Evolutionary conservation across 768 basidiomycete genomes (phyloP).

Genomic region (Lentinula aciculospora): DNA sequence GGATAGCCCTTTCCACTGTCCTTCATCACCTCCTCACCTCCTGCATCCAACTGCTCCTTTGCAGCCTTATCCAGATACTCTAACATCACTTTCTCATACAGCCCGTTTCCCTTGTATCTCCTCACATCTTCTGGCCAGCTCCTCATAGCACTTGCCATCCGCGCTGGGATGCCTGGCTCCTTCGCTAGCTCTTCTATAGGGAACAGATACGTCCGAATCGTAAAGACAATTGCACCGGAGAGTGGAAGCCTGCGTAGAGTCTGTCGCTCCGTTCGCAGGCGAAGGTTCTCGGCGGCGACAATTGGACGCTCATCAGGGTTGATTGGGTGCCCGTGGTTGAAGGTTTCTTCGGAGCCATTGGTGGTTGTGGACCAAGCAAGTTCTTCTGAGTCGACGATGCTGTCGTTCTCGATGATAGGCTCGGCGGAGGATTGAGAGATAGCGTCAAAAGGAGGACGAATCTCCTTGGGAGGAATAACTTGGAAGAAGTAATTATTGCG

Average conservation of each 20-base stretch:
- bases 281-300: constrained; percentile 34
- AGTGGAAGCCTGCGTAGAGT: constrained; percentile 57
- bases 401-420: constrained; percentile 13
- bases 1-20: not conserved
- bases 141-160: constrained; percentile 57
- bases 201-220: constrained; percentile 60
- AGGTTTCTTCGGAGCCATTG: constrained; percentile 48
- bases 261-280: constrained; percentile 61
- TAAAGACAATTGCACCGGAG: constrained; percentile 63
- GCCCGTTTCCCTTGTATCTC: constrained; percentile 35
- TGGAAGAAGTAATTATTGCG: constrained; percentile 64
- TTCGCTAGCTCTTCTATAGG: constrained; percentile 43
- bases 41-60: not conserved
- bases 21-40: not conserved
- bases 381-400: constrained; percentile 54
- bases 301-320: constrained; percentile 5
- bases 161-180: constrained; percentile 55
- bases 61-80: constrained; percentile 28
- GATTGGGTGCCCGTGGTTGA: constrained; percentile 22
- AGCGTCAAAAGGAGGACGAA: constrained; percentile 9
- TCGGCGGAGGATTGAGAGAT: constrained; percentile 8
- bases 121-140: constrained; percentile 64
- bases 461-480: constrained; percentile 25
- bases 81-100: constrained; percentile 26
- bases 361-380: constrained; percentile 57